Conservation (phyloP, 768 basidiomycete species). For the Tephrocybe sp. region DNA sequence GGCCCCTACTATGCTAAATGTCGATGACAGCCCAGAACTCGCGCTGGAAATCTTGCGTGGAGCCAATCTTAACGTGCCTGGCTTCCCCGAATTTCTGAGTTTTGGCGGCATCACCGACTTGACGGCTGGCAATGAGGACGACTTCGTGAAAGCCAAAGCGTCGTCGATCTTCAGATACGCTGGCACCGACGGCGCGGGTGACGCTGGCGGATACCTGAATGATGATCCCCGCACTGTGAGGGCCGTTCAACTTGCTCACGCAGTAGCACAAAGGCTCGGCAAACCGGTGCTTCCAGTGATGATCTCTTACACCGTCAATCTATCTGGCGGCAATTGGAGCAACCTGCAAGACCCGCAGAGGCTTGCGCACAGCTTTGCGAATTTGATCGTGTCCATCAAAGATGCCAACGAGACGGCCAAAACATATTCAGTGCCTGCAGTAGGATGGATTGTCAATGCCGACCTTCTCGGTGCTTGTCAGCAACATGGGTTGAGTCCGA, state of each 20-base stretch:
- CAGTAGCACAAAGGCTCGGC: background rate
- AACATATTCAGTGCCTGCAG: background rate
- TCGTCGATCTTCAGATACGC: background rate
- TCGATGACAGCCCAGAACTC: background rate
- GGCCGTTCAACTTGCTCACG: background rate
- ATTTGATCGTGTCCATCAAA: background rate
- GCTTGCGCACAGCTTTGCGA: background rate
- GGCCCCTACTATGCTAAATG: background rate
- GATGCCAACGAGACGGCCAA: background rate
- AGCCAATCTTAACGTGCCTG: background rate
- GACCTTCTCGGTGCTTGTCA: background rate
- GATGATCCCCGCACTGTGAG: background rate
- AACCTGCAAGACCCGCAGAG: background rate
- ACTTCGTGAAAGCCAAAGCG: background rate
- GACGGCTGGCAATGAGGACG: background rate
- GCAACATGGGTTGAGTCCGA: background rate
- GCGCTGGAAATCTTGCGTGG: background rate
- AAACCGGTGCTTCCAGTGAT: background rate
- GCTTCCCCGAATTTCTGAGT: background rate
- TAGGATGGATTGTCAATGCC: background rate
- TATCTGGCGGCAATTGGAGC: background rate
- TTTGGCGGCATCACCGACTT: background rate
- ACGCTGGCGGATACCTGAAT: background rate
- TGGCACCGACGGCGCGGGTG: background rate
- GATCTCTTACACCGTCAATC: background rate